These are phyloP conservation scores for Zymoseptoria brevis DNA, from an alignment of 2,329 filamentous ascomycete genomes.

Conservation along the genomic window DNA sequence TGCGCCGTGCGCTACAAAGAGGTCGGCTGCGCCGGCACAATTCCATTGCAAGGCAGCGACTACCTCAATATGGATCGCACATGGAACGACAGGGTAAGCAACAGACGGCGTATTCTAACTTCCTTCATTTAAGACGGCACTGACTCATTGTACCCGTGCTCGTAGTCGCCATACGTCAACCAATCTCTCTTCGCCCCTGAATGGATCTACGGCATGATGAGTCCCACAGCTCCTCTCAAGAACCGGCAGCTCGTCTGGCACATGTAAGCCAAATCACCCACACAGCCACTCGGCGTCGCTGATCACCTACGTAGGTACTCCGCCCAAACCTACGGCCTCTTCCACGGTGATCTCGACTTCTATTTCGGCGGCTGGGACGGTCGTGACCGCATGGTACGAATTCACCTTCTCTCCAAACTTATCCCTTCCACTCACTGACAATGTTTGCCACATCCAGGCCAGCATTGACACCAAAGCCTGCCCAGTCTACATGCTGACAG, in stretches of 20 bases:
- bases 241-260: conserved; percentile 38
- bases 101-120: neutral
- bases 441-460: conserved; percentile 19
- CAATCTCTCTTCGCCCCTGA: conserved; percentile 39
- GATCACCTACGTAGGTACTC: conserved; percentile 35
- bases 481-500: conserved; percentile 45
- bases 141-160: conserved; percentile 28
- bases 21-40: conserved; percentile 40
- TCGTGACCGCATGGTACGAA: conserved; percentile 32
- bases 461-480: conserved; percentile 43
- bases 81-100: conserved; percentile 5
- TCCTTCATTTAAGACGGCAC: neutral
- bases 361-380: conserved; percentile 45
- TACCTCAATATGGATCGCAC: conserved; percentile 38
- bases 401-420: too few species aligned
- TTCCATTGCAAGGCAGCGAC: conserved; percentile 40
- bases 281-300: too few species aligned
- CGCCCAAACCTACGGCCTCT: conserved; percentile 44
- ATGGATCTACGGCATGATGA: conserved; percentile 45
- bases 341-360: conserved; percentile 46
- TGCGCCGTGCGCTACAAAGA: conserved; percentile 41
- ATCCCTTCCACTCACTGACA: too few species aligned
- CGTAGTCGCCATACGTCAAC: conserved; percentile 42
- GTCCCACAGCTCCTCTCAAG: conserved; percentile 36
- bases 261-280: neutral